These are phyloP conservation scores for Periconia digitata DNA, from an alignment of 2,329 filamentous ascomycete species.

Conservation along the genomic window DNA sequence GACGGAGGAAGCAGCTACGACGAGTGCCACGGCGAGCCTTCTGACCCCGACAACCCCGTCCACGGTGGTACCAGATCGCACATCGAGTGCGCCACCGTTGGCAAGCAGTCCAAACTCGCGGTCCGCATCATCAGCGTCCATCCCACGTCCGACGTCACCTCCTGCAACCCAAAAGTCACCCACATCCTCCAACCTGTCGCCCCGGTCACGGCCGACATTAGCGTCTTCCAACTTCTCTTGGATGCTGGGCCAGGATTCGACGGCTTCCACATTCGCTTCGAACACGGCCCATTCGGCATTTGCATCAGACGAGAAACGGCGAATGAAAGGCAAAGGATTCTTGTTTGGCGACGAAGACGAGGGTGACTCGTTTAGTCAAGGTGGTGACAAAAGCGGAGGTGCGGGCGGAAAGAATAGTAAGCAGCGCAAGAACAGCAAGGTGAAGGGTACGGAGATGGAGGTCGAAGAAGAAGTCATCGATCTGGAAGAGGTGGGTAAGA, in stretches of 20 bases:
- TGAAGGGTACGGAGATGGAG: slow-evolving; percentile 20
- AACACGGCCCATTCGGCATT: slow-evolving; percentile 37
- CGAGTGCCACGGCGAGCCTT: slow-evolving; percentile 21
- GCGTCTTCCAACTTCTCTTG: slow-evolving; percentile 77
- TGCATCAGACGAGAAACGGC: slow-evolving; percentile 38
- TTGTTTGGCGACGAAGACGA: slow-evolving; percentile 46
- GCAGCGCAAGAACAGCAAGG: slow-evolving; percentile 23
- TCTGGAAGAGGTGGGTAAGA: slow-evolving; percentile 37
- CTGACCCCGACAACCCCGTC: slow-evolving; percentile 19
- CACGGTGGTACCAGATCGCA: slow-evolving; percentile 19
- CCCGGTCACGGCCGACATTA: slow-evolving; percentile 62
- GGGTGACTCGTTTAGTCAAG: slow-evolving; percentile 21
- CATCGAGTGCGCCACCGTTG: slow-evolving; percentile 23
- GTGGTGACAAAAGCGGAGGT: slow-evolving; percentile 23
- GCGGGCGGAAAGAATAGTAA: slow-evolving; percentile 13
- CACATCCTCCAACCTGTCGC: slow-evolving; percentile 29
- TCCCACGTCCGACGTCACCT: slow-evolving; percentile 20
- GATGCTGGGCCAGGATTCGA: slow-evolving; percentile 62
- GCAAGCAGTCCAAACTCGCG: slow-evolving; percentile 10
- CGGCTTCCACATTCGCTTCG: slow-evolving; percentile 35
- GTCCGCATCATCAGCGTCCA: slow-evolving; percentile 8
- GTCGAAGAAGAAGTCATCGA: slow-evolving; percentile 42
- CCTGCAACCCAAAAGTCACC: slow-evolving; percentile 9
- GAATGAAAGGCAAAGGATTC: slow-evolving; percentile 42
- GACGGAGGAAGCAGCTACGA: slow-evolving; percentile 26